Percentiles rank a stretch among this genome's conserved stretches.
These are phyloP conservation scores for Sonneratia alba DNA, from an alignment of 345 rosid genomes.

Conservation along the genomic window DNA sequence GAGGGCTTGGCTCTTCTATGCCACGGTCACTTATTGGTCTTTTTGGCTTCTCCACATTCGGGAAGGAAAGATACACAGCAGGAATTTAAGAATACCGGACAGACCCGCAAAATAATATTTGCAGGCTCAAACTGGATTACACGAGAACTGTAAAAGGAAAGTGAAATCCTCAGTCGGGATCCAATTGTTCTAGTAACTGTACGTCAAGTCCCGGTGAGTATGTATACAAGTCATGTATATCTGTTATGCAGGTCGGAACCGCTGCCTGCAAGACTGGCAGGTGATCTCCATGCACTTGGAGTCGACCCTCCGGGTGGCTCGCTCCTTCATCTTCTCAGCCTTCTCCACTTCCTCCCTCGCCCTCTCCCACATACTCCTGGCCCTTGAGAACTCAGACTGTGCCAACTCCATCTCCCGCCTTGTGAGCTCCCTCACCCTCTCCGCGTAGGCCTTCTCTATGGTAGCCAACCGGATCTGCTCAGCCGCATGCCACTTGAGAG, in stretches of 20 bases:
- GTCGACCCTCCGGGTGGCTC: conserved; percentile 59
- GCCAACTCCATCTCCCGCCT: conserved; percentile 92
- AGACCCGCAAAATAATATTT: neutral
- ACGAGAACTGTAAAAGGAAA: neutral
- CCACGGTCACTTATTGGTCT: neutral
- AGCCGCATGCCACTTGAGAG: conserved; percentile 85
- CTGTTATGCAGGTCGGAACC: conserved; percentile 45
- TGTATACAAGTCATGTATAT: no score
- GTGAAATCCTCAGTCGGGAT: neutral
- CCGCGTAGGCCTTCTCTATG: conserved; percentile 84
- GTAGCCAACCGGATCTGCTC: conserved; percentile 83
- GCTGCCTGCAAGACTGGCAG: conserved; percentile 94
- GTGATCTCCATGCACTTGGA: conserved; percentile 85
- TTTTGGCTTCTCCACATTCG: neutral
- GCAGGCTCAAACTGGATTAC: neutral
- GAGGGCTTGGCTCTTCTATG: neutral
- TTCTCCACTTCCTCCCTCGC: conserved; percentile 77
- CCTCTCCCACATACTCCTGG: conserved; percentile 80
- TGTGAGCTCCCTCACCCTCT: conserved; percentile 84
- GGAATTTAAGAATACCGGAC: neutral
- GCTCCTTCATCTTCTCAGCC: conserved; percentile 73
- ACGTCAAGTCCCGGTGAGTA: neutral
- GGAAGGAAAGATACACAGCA: neutral
- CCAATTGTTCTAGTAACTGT: neutral
- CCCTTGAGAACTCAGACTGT: conserved; percentile 77